phyloP scores from a whole-genome alignment of 192 early-diverging fungal species.

The Coemansia umbellata region DNA sequence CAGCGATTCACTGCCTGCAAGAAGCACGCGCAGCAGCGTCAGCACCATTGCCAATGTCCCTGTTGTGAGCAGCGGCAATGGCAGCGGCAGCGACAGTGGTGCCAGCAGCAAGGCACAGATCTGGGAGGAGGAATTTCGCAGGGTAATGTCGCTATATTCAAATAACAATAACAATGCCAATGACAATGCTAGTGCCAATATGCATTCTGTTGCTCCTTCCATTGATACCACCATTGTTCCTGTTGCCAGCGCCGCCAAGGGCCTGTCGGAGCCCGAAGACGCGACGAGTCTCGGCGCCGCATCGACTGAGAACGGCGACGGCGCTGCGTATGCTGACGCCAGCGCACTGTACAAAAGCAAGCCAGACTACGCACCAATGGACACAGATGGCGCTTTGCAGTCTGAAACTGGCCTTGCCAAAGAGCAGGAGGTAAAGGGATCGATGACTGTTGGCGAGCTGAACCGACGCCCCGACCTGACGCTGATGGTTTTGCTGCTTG shows the following conservation, averaged over 20 bases:
- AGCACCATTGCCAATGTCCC: neutral
- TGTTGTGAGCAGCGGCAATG: neutral
- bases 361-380: too few relatives aligned
- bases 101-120: constrained; percentile 22
- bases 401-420: too few relatives aligned
- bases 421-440: too few relatives aligned
- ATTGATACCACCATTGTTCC: constrained; percentile 6
- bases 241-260: constrained; percentile 1
- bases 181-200: neutral
- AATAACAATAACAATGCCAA: neutral
- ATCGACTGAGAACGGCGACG: constrained; percentile 1
- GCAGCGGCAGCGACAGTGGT: neutral
- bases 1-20: neutral
- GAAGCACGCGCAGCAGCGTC: neutral
- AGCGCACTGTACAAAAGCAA: too few relatives aligned
- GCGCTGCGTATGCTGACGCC: neutral
- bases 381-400: too few relatives aligned
- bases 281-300: constrained; percentile 5
- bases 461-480: constrained; percentile 35
- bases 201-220: neutral
- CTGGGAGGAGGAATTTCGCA: constrained; percentile 48
- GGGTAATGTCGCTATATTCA: constrained; percentile 37
- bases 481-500: constrained; percentile 45
- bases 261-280: constrained; percentile 6
- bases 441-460: constrained; percentile 23